Conservation (phyloP, 2,329 filamentous ascomycete species). For the Pezicula radicicola region DNA sequence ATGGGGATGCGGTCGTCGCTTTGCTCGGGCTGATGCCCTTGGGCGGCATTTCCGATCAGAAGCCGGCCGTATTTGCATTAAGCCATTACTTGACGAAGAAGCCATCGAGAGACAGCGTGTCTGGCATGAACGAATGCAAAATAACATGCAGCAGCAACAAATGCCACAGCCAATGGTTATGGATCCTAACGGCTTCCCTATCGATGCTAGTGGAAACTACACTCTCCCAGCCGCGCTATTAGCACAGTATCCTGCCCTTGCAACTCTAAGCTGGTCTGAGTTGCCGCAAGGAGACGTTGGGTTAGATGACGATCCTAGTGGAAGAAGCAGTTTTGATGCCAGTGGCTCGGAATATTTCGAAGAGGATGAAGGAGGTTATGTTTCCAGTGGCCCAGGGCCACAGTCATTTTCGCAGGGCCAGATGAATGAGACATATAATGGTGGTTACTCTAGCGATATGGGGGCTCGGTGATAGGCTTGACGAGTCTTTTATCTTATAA, state of each 20-base stretch:
- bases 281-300: slow-evolving; percentile 61
- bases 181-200: slow-evolving; percentile 56
- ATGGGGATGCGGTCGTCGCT: slow-evolving; percentile 92
- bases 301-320: slow-evolving; percentile 73
- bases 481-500: background rate
- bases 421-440: slow-evolving; percentile 26
- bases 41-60: slow-evolving; percentile 95
- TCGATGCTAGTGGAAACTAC: slow-evolving; percentile 57
- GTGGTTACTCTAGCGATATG: slow-evolving; percentile 29
- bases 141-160: slow-evolving; percentile 54
- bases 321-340: slow-evolving; percentile 77
- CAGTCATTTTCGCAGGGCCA: slow-evolving; percentile 24
- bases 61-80: slow-evolving; percentile 93
- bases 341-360: slow-evolving; percentile 69
- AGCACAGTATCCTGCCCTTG: slow-evolving; percentile 90
- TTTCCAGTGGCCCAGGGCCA: slow-evolving; percentile 40
- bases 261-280: slow-evolving; percentile 81
- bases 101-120: slow-evolving; percentile 74
- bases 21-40: slow-evolving; percentile 91
- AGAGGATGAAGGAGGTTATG: slow-evolving; percentile 68
- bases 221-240: slow-evolving; percentile 82
- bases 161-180: slow-evolving; percentile 58
- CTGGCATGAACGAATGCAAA: slow-evolving; percentile 69
- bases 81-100: slow-evolving; percentile 94
- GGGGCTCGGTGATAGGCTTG: slow-evolving; percentile 17